A percentile compares a stretch with the other conserved stretches of the same genome.
These are phyloP conservation scores for Pyrenula massariospora DNA, from an alignment of 495 filamentous ascomycete genomes.

Conservation along the genomic window DNA sequence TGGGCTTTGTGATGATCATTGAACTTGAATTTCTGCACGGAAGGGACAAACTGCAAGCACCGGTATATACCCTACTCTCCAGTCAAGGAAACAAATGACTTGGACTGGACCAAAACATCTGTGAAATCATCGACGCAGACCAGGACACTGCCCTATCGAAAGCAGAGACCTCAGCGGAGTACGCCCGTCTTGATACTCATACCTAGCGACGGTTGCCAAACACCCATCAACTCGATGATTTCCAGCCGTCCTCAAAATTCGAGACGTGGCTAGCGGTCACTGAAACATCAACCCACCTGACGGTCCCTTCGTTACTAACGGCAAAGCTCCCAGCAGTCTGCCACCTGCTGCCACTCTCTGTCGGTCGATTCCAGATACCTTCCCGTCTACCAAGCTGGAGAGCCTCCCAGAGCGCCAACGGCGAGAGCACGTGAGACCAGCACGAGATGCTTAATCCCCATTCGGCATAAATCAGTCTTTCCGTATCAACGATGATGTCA, in stretches of 20 bases:
- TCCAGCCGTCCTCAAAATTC: slow-evolving; percentile 33
- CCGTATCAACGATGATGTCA: slow-evolving; percentile 38
- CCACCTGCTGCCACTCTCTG: slow-evolving; percentile 44
- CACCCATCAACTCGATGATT: no score
- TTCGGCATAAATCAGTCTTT: slow-evolving; percentile 33
- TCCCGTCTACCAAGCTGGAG: slow-evolving; percentile 37
- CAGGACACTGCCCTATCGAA: no score
- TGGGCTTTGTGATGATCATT: slow-evolving; percentile 90
- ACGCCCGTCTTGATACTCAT: no score
- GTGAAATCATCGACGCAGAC: no score
- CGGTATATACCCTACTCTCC: slow-evolving; percentile 72
- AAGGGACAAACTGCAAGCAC: slow-evolving; percentile 74
- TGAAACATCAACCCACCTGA: slow-evolving; percentile 32
- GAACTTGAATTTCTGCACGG: slow-evolving; percentile 94
- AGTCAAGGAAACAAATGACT: slow-evolving; percentile 25
- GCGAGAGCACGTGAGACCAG: slow-evolving; percentile 39
- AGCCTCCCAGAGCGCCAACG: slow-evolving; percentile 29
- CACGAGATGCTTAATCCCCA: slow-evolving; percentile 43
- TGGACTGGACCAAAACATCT: not conserved
- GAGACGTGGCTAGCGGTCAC: slow-evolving; percentile 34
- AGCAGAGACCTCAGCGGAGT: no score
- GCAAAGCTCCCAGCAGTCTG: slow-evolving; percentile 46
- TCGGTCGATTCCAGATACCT: slow-evolving; percentile 41
- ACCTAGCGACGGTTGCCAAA: no score
- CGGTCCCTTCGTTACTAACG: slow-evolving; percentile 33